Percentiles rank a stretch among this genome's conserved stretches.
These are phyloP conservation scores for Erodium trifolium DNA, from an alignment of 441 rosid genomes.

Conservation along the genomic window DNA sequence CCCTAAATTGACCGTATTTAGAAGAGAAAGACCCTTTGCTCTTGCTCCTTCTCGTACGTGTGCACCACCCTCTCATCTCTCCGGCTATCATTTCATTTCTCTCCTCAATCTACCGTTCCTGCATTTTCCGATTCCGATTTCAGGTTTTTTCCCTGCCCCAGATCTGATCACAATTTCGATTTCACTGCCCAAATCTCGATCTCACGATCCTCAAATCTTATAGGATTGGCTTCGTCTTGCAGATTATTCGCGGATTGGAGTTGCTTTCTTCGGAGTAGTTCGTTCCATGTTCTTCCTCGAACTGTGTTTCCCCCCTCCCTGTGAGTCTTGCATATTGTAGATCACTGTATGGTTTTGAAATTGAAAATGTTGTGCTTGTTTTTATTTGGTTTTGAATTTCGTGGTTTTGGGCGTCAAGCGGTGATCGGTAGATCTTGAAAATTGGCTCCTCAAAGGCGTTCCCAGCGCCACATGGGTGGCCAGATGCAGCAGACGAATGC, in stretches of 20 bases:
- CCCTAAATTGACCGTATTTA: too few species aligned
- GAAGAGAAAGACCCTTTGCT: not conserved
- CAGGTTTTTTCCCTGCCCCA: not conserved
- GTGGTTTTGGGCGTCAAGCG: constrained; percentile 23
- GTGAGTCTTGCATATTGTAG: not conserved
- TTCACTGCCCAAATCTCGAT: not conserved
- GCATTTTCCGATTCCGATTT: not conserved
- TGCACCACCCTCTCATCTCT: not conserved
- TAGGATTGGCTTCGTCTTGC: too few species aligned
- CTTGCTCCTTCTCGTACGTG: not conserved
- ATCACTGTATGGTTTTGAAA: not conserved
- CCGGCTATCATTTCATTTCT: not conserved
- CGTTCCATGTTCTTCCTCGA: not conserved
- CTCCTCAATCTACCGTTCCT: not conserved
- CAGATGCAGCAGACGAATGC: constrained; percentile 96
- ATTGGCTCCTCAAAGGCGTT: constrained; percentile 99
- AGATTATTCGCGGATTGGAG: not conserved
- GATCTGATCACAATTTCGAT: not conserved
- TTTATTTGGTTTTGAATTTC: not conserved
- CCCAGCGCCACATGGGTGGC: constrained; percentile 99
- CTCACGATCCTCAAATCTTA: not conserved
- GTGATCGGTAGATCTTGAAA: constrained; percentile 64
- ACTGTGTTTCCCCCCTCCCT: not conserved
- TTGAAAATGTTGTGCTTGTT: too few species aligned
- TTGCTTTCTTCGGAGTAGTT: not conserved